These are phyloP conservation scores for Akanthomyces muscarius DNA, from an alignment of 2,329 filamentous ascomycete species.

Conservation along the genomic window DNA sequence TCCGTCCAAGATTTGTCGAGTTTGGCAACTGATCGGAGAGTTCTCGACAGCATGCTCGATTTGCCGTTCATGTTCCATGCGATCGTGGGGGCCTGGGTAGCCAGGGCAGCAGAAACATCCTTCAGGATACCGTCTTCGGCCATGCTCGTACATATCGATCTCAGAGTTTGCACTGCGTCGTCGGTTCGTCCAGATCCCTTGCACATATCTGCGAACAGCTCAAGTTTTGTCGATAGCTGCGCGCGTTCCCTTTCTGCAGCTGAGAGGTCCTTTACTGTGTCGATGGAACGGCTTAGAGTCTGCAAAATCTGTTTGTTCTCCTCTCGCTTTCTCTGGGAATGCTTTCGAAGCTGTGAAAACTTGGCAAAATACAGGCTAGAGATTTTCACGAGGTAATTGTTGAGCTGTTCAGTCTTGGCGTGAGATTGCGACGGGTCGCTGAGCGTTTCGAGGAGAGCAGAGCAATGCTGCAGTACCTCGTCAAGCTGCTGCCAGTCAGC, in stretches of 20 bases:
- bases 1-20: conserved; percentile 54
- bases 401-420: conserved; percentile 30
- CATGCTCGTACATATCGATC: conserved; percentile 58
- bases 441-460: conserved; percentile 50
- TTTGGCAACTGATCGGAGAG: conserved; percentile 57
- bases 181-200: conserved; percentile 48
- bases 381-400: conserved; percentile 59
- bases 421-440: conserved; percentile 35
- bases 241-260: conserved; percentile 55
- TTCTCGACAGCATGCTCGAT: conserved; percentile 52
- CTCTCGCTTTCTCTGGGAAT: conserved; percentile 34
- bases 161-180: conserved; percentile 55
- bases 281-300: conserved; percentile 60
- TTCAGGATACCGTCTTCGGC: conserved; percentile 55
- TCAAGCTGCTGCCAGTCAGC: conserved; percentile 54
- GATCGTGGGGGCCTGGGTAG: conserved; percentile 44
- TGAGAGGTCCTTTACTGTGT: conserved; percentile 54
- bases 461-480: conserved; percentile 53
- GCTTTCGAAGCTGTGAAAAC: conserved; percentile 49
- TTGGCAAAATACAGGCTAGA: conserved; percentile 69
- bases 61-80: conserved; percentile 53
- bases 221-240: conserved; percentile 60
- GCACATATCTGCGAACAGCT: conserved; percentile 61
- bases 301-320: conserved; percentile 44
- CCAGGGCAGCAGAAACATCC: conserved; percentile 48